Percentiles rank a stretch among this genome's conserved stretches.
Evolutionary conservation across 2,329 filamentous ascomycete species (phyloP).

Genomic region (Gnomoniopsis sp.): DNA sequence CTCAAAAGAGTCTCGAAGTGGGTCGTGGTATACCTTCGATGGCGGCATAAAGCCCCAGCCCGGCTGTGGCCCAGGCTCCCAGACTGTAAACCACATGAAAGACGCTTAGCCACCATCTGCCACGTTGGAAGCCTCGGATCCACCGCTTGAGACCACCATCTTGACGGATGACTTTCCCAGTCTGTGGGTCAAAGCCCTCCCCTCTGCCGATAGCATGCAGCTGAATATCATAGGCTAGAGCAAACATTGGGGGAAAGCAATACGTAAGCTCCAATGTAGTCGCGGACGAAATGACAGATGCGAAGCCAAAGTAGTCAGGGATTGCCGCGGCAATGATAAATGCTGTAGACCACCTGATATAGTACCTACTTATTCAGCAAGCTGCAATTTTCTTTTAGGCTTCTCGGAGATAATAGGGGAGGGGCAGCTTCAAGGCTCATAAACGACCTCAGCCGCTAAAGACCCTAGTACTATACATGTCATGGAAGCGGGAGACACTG

Average conservation of each 20-base stretch:
- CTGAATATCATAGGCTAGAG: conserved; percentile 4
- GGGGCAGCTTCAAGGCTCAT: too few relatives aligned
- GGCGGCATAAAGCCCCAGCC: conserved; percentile 8
- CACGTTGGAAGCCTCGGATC: neutral
- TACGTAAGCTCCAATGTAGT: neutral
- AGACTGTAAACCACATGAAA: neutral
- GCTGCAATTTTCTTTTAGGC: too few relatives aligned
- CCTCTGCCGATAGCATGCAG: neutral
- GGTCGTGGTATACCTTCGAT: neutral
- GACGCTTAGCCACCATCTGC: conserved; percentile 1
- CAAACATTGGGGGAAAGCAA: conserved; percentile 3
- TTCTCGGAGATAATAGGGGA: too few relatives aligned
- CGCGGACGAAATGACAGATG: conserved; percentile 1
- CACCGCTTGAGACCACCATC: neutral
- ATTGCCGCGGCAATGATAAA: conserved; percentile 3
- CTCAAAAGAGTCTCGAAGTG: neutral
- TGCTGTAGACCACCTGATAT: conserved; percentile 21
- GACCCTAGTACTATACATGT: too few relatives aligned
- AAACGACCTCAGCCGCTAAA: too few relatives aligned
- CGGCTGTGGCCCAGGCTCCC: conserved; percentile 4
- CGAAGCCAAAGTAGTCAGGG: conserved; percentile 5
- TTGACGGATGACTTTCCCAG: neutral
- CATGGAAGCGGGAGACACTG: too few relatives aligned
- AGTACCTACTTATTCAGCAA: too few relatives aligned
- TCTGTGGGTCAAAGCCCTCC: conserved; percentile 1